A percentile compares a stretch with the other conserved stretches of the same genome.
Evolutionary conservation across 177 flowering plant species (phyloP).

Genomic region (Vitis hybrid): DNA sequence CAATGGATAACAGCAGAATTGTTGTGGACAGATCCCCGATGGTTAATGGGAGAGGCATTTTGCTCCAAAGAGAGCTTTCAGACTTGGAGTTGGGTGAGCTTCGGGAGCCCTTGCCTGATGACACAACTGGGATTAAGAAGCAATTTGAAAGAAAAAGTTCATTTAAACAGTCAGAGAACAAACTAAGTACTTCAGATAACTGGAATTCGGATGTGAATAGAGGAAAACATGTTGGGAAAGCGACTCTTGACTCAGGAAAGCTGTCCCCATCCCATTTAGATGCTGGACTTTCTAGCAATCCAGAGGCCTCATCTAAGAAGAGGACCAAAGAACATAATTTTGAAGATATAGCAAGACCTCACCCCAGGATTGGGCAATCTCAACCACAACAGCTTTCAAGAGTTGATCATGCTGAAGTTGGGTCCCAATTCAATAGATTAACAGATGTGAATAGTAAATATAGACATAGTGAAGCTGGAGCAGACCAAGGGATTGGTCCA

Average conservation of each 20-base stretch:
- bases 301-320: slow-evolving; percentile 37
- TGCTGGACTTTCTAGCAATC: slow-evolving; percentile 24
- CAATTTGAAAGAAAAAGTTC: slow-evolving; percentile 63
- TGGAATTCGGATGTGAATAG: slow-evolving; percentile 40
- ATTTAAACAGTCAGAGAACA: slow-evolving; percentile 51
- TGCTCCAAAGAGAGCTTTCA: slow-evolving; percentile 77
- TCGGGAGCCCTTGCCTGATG: slow-evolving; percentile 70
- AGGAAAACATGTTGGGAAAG: slow-evolving; percentile 39
- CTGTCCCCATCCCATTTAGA: slow-evolving; percentile 35
- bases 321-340: slow-evolving; percentile 41
- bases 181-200: slow-evolving; percentile 40
- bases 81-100: slow-evolving; percentile 96
- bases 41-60: slow-evolving; percentile 38
- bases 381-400: slow-evolving; percentile 39
- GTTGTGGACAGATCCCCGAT: slow-evolving; percentile 29
- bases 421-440: slow-evolving; percentile 36
- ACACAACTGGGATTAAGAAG: slow-evolving; percentile 38
- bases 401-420: slow-evolving; percentile 43
- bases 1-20: slow-evolving; percentile 33
- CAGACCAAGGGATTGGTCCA: slow-evolving; percentile 25
- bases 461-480: slow-evolving; percentile 40
- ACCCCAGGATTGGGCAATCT: slow-evolving; percentile 26
- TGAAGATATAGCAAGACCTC: slow-evolving; percentile 46
- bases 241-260: slow-evolving; percentile 38
- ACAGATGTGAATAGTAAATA: slow-evolving; percentile 38